These are phyloP conservation scores for Solanum dulcamara DNA, from an alignment of 257 asterid species.

Conservation along the genomic window DNA sequence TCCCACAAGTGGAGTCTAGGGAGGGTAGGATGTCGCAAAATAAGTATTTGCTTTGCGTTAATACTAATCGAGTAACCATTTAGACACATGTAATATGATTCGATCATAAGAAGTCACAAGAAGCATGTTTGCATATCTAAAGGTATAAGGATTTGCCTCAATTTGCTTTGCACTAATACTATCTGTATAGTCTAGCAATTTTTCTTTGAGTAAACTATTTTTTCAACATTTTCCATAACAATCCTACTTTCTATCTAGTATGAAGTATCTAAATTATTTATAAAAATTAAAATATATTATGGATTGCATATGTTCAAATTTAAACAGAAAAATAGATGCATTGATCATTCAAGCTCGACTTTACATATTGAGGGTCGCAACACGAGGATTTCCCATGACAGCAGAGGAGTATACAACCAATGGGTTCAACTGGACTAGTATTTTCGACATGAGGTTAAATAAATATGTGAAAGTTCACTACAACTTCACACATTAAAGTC, in stretches of 20 bases:
- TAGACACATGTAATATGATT: background rate
- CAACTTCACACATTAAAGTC: background rate
- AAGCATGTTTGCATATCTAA: background rate
- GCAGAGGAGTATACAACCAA: background rate
- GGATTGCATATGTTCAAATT: background rate
- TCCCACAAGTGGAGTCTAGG: background rate
- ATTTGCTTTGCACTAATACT: background rate
- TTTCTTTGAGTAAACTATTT: background rate
- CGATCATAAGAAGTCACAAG: background rate
- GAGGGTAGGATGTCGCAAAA: background rate
- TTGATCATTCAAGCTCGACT: background rate
- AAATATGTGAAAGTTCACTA: background rate
- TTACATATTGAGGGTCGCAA: background rate
- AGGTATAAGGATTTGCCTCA: background rate
- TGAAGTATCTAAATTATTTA: background rate
- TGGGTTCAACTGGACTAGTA: background rate
- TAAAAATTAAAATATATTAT: background rate
- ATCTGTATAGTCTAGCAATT: background rate
- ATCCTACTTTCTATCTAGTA: background rate
- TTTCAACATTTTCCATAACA: background rate
- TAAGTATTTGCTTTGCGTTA: background rate
- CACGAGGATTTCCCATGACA: background rate
- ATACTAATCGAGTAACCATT: background rate
- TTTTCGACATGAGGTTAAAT: background rate
- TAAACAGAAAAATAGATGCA: background rate